phyloP scores from a whole-genome alignment of 106 monocot species.

The Alisma plantagoaquatica region DNA sequence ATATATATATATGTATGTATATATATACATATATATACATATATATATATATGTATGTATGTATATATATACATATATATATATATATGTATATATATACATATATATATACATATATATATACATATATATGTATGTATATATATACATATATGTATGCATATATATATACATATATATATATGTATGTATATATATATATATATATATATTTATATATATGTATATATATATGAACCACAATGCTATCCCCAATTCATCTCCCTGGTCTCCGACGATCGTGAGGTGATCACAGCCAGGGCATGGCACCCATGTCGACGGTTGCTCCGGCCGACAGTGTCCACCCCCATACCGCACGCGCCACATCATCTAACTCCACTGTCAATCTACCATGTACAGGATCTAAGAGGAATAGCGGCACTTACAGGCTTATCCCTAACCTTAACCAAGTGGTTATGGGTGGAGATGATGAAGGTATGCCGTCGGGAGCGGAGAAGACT shows the following conservation, averaged over 20 bases:
- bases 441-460: too few relatives aligned
- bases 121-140: neutral
- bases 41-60: neutral
- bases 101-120: neutral
- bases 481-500: too few relatives aligned
- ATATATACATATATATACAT: neutral
- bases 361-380: too few relatives aligned
- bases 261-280: too few relatives aligned
- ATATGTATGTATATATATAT: neutral
- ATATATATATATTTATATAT: constrained; percentile 1
- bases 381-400: too few relatives aligned
- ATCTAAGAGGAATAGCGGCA: too few relatives aligned
- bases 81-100: neutral
- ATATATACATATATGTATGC: neutral
- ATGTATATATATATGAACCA: neutral
- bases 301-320: too few relatives aligned
- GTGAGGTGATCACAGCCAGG: too few relatives aligned
- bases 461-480: too few relatives aligned
- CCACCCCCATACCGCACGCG: too few relatives aligned
- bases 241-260: neutral
- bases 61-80: neutral
- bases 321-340: too few relatives aligned
- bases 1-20: constrained; percentile 1
- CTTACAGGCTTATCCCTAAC: too few relatives aligned
- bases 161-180: constrained; percentile 1